These are phyloP conservation scores for Helotiales sp. DNA, from an alignment of 2,329 filamentous ascomycete species.

Conservation along the genomic window DNA sequence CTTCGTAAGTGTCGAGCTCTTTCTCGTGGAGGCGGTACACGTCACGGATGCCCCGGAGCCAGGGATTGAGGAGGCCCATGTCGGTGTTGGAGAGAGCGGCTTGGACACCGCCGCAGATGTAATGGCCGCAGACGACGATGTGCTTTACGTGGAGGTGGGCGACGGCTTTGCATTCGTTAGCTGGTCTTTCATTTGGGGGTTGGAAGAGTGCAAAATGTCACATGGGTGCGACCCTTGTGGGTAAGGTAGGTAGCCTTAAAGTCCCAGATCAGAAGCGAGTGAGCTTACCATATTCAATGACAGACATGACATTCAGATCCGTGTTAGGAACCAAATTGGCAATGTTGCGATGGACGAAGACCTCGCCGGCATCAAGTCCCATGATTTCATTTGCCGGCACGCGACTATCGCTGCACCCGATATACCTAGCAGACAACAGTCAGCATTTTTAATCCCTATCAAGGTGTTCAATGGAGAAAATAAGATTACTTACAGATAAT, in stretches of 20 bases:
- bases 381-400: slow-evolving; percentile 91
- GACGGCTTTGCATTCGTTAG: slow-evolving; percentile 57
- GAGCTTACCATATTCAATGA: slow-evolving; percentile 71
- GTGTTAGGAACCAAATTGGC: slow-evolving; percentile 83
- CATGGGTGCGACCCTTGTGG: background rate
- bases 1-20: slow-evolving; percentile 67
- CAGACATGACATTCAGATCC: slow-evolving; percentile 79
- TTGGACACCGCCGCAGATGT: slow-evolving; percentile 78
- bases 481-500: slow-evolving; percentile 58
- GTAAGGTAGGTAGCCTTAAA: background rate
- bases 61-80: slow-evolving; percentile 73
- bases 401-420: slow-evolving; percentile 88
- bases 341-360: slow-evolving; percentile 95
- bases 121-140: slow-evolving; percentile 80
- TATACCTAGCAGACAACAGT: slow-evolving; percentile 58
- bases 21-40: slow-evolving; percentile 73
- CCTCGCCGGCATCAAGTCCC: slow-evolving; percentile 82
- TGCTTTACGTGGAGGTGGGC: slow-evolving; percentile 80
- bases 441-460: background rate
- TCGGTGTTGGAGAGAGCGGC: slow-evolving; percentile 75
- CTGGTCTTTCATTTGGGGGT: background rate
- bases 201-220: background rate
- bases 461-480: background rate
- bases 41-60: slow-evolving; percentile 76
- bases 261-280: no score